These are phyloP conservation scores for Diaporthe batatas DNA, from an alignment of 2,329 filamentous ascomycete species.

Conservation along the genomic window DNA sequence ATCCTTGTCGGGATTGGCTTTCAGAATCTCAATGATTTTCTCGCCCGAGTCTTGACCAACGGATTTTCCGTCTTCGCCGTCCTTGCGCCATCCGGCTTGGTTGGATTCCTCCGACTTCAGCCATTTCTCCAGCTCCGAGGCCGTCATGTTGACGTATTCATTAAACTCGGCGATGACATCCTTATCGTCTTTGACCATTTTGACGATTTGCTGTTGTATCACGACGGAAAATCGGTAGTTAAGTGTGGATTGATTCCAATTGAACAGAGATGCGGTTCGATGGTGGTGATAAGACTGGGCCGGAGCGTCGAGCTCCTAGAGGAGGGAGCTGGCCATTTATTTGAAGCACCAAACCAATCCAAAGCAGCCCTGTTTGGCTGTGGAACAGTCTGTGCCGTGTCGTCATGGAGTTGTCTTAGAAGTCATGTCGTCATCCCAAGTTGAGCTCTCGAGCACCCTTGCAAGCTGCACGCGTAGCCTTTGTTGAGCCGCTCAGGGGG, in stretches of 20 bases:
- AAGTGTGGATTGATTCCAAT: background rate
- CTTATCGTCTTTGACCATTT: slow-evolving; percentile 47
- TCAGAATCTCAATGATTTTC: slow-evolving; percentile 73
- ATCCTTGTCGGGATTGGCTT: slow-evolving; percentile 71
- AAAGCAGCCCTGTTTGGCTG: background rate
- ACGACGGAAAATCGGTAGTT: no score
- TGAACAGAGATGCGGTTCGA: background rate
- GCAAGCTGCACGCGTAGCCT: slow-evolving; percentile 12
- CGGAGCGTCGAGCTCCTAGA: background rate
- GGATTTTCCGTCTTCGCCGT: slow-evolving; percentile 69
- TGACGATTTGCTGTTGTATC: background rate
- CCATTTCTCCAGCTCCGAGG: slow-evolving; percentile 72
- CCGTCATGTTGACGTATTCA: slow-evolving; percentile 74
- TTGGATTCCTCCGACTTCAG: slow-evolving; percentile 70
- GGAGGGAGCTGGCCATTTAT: slow-evolving; percentile 2
- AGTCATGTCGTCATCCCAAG: slow-evolving; percentile 42
- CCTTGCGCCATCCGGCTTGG: slow-evolving; percentile 71
- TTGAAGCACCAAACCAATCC: background rate
- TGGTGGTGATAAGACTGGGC: background rate
- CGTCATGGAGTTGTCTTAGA: slow-evolving; percentile 36
- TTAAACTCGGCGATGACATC: slow-evolving; percentile 70
- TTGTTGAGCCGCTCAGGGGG: slow-evolving; percentile 1
- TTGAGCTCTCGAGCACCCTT: background rate
- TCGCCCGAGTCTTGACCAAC: slow-evolving; percentile 74
- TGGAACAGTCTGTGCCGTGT: slow-evolving; percentile 31